These are phyloP conservation scores for Brettanomyces bruxellensis DNA, from an alignment of 805 yeast genomes.

Conservation along the genomic window DNA sequence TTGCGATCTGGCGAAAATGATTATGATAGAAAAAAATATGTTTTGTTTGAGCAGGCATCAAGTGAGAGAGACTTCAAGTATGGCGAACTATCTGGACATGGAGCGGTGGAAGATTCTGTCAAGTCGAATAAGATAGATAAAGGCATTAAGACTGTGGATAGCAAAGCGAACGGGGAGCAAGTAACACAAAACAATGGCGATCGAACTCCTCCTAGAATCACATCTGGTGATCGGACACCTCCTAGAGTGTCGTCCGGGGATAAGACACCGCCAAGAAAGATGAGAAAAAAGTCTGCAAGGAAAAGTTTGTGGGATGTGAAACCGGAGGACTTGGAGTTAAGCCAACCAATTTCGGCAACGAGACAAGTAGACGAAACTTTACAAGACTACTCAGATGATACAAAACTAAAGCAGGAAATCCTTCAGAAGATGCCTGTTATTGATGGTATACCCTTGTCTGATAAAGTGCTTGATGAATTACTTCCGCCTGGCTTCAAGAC, in stretches of 20 bases:
- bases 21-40: conserved; percentile 34
- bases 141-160: conserved; percentile 1
- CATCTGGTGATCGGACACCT: not conserved
- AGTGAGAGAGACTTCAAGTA: conserved; percentile 25
- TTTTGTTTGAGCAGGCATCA: conserved; percentile 15
- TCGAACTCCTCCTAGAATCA: conserved; percentile 7
- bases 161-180: not conserved
- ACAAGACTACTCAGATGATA: conserved; percentile 1
- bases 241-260: not conserved
- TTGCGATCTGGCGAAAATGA: conserved; percentile 32
- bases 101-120: conserved; percentile 12
- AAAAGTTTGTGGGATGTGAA: conserved; percentile 32
- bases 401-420: not conserved
- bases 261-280: conserved; percentile 3
- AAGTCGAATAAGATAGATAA: conserved; percentile 3
- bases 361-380: no score
- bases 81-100: not conserved
- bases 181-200: conserved; percentile 7
- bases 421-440: conserved; percentile 17
- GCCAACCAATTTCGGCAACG: no score
- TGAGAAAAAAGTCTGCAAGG: conserved; percentile 23
- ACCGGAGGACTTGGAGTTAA: conserved; percentile 24
- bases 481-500: conserved; percentile 44
- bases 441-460: conserved; percentile 32
- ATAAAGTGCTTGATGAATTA: conserved; percentile 36